These are phyloP conservation scores for Scolecobasidium constrictum DNA, from an alignment of 2,329 filamentous ascomycete species.

Conservation along the genomic window DNA sequence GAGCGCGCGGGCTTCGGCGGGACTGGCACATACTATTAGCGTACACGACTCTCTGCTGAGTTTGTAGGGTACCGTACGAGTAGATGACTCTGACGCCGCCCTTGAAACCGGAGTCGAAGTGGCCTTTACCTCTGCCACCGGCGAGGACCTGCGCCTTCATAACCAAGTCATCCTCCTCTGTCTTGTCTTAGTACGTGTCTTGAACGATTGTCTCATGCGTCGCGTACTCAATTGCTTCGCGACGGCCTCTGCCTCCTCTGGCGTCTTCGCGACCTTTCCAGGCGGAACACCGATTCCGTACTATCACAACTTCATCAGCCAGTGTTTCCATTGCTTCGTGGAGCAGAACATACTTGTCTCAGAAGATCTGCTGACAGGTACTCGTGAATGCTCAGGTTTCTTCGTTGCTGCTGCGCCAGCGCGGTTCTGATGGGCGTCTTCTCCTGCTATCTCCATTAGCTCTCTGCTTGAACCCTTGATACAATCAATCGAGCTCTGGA, in stretches of 20 bases:
- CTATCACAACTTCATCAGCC: conserved; percentile 38
- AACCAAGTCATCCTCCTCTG: conserved; percentile 83
- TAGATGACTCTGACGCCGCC: conserved; percentile 98
- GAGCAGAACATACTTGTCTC: conserved; percentile 48
- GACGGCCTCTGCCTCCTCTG: conserved; percentile 81
- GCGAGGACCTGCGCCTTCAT: conserved; percentile 99
- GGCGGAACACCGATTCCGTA: conserved; percentile 92
- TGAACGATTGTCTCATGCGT: neutral
- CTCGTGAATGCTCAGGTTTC: conserved; percentile 94
- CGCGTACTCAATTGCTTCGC: conserved; percentile 71
- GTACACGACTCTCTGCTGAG: conserved; percentile 3
- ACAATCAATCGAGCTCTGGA: conserved; percentile 4
- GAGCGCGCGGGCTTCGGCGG: conserved; percentile 92
- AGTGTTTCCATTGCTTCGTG: conserved; percentile 10
- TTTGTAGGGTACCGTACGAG: conserved; percentile 48
- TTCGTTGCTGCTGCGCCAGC: conserved; percentile 55
- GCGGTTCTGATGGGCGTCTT: conserved; percentile 43
- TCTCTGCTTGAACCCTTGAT: conserved; percentile 6
- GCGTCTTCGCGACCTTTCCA: conserved; percentile 72
- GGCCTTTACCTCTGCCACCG: conserved; percentile 93
- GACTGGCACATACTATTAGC: conserved; percentile 31
- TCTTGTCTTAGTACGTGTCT: conserved; percentile 13
- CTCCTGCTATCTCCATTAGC: conserved; percentile 22
- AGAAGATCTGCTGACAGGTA: conserved; percentile 92
- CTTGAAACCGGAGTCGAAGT: conserved; percentile 97